Evolutionary conservation across 768 basidiomycete genomes (phyloP), one percentile per base, ranked within the genome.

Genomic region (Russula lepida): DNA sequence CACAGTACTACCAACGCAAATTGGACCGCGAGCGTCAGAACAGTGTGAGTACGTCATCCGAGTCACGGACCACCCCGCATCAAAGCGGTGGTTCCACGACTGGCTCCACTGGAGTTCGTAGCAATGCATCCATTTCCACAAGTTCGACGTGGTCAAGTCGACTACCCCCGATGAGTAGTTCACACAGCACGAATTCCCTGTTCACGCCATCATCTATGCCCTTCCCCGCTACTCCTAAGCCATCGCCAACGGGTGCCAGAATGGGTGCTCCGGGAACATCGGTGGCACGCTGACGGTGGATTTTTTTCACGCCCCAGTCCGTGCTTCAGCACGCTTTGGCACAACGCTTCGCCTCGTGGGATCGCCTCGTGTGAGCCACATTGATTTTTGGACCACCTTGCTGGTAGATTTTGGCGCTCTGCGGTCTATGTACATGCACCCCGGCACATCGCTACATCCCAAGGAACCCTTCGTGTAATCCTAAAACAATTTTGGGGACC

Each of bases 1-100:
- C 66, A 6, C 57, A 53, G 37, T 67, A 54, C 32, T 55, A 64
- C 54, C 50, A 60, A 17, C 63, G 63, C 27, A 60, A 37, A 25
- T 39, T 62, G 32, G 65, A 69, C 46, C 65, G 58, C 33, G 65
- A 64, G 51, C 67, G 68, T n/a, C 67, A 73, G 63, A 71, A 65
- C 63, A 75, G 69, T 54, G 27, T 67, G 63, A 62, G 66, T 64
- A 28, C 58, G 15, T 41, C 59, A 12, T 35, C 30, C 48, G 59
- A 49, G 8, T n/a, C 59, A 2, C 52, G 35, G 53, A 17, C 33
- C 68, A 15, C 35, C 5, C 69, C 71, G 17, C 67, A 67, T 44
- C 74, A 69, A 47, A 64, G 52, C n/a, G 72, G n/a, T n/a, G n/a
- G 33, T 21, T 60, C 67, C 43, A 63, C 64, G 33, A 48, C 48